phyloP scores from a whole-genome alignment of 306 rosid species.

The Arachis hypogaea region DNA sequence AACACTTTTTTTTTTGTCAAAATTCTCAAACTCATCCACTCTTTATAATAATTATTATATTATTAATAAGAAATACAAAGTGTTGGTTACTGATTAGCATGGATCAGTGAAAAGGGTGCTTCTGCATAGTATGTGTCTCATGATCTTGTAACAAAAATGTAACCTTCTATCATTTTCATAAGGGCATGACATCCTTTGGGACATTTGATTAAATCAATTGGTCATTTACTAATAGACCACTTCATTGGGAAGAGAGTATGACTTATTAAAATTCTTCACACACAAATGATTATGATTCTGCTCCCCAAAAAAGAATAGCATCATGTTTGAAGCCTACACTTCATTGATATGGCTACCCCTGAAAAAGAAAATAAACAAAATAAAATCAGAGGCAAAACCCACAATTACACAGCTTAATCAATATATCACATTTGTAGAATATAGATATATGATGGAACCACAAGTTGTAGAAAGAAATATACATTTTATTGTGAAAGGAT shows the following conservation, averaged over 20 bases:
- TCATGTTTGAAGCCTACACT: slow-evolving; percentile 21
- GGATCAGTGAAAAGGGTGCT: slow-evolving; percentile 1
- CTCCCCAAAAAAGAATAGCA: slow-evolving; percentile 25
- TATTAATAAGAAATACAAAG: slow-evolving; percentile 1
- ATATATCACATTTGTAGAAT: background rate
- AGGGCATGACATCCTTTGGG: slow-evolving; percentile 8
- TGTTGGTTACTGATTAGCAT: slow-evolving; percentile 6
- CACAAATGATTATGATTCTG: slow-evolving; percentile 3
- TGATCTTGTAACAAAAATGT: slow-evolving; percentile 11
- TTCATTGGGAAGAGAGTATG: slow-evolving; percentile 1
- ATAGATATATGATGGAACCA: slow-evolving; percentile 25
- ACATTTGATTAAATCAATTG: slow-evolving; percentile 21
- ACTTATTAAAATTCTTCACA: slow-evolving; percentile 35
- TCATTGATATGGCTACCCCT: background rate
- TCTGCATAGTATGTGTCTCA: slow-evolving; percentile 16
- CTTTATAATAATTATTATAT: background rate
- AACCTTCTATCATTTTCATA: slow-evolving; percentile 2
- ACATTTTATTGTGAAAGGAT: slow-evolving; percentile 35
- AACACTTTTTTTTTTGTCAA: slow-evolving; percentile 21
- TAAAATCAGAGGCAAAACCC: slow-evolving; percentile 30
- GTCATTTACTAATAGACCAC: slow-evolving; percentile 15
- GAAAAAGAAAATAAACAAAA: slow-evolving; percentile 2
- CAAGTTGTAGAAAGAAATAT: slow-evolving; percentile 16
- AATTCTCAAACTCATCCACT: slow-evolving; percentile 21
- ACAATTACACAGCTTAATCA: background rate